Evolutionary conservation across 352 stramenopile species (phyloP).

Genomic region (Hyaloperonospora brassicae): DNA sequence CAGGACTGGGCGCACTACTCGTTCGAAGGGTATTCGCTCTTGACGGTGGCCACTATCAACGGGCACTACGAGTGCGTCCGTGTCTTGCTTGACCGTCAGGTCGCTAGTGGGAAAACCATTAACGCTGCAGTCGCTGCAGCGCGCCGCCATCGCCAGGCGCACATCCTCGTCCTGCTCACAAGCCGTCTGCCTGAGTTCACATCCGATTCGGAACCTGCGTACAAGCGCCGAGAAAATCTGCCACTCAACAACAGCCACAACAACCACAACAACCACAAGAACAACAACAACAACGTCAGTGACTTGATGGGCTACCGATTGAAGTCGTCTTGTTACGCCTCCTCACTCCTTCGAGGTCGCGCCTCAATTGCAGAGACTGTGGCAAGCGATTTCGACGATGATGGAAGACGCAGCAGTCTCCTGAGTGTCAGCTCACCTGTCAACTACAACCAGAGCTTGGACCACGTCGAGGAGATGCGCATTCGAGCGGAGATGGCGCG

Average conservation of each 20-base stretch:
- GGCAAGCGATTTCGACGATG: conserved; percentile 28
- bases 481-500: conserved; percentile 29
- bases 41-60: conserved; percentile 53
- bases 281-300: conserved; percentile 3
- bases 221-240: conserved; percentile 9
- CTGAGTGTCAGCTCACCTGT: conserved; percentile 18
- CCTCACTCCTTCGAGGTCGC: conserved; percentile 9
- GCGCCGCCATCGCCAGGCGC: conserved; percentile 44
- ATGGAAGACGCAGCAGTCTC: conserved; percentile 23
- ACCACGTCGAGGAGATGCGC: conserved; percentile 17
- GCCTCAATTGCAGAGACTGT: conserved; percentile 35
- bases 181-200: conserved; percentile 52
- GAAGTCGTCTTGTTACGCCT: conserved; percentile 11
- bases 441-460: conserved; percentile 19
- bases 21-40: conserved; percentile 55
- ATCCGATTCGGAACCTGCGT: conserved; percentile 21
- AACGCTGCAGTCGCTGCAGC: conserved; percentile 48
- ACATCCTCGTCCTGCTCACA: conserved; percentile 64
- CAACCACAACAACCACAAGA: no score
- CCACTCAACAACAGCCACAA: no score
- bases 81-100: conserved; percentile 33
- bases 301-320: conserved; percentile 4
- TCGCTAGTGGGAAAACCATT: conserved; percentile 22
- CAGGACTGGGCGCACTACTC: conserved; percentile 33
- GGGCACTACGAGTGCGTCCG: conserved; percentile 70